Conservation (phyloP, 2,329 filamentous ascomycete species). For the Aspergillus aculeatus region DNA sequence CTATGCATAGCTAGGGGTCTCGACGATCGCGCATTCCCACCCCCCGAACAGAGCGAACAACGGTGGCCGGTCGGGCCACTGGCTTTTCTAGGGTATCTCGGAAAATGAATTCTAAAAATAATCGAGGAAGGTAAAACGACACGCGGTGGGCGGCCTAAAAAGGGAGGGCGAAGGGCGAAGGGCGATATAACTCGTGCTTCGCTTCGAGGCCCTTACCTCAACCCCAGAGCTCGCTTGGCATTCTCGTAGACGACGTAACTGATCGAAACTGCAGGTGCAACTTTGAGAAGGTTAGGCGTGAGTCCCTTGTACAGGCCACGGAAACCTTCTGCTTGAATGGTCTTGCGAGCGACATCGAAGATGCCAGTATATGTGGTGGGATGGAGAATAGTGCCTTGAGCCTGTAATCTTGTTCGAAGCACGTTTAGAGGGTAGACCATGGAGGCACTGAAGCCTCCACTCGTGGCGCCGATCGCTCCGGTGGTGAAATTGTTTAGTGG, state of each 20-base stretch:
- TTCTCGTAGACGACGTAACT: constrained; percentile 94
- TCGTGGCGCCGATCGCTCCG: constrained; percentile 84
- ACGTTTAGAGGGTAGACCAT: constrained; percentile 95
- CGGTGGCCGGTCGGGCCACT: constrained; percentile 17
- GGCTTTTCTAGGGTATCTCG: constrained; percentile 34
- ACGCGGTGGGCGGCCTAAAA: constrained; percentile 3
- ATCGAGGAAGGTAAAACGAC: constrained; percentile 14
- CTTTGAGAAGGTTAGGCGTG: constrained; percentile 93
- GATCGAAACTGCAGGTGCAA: constrained; percentile 92
- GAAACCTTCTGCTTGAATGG: constrained; percentile 76
- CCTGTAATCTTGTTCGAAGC: constrained; percentile 85
- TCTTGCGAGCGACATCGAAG: constrained; percentile 81
- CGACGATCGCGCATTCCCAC: constrained; percentile 15
- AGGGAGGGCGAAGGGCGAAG: background rate
- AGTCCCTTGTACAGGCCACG: constrained; percentile 91
- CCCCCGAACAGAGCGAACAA: constrained; percentile 12
- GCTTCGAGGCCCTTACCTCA: constrained; percentile 37
- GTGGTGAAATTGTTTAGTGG: constrained; percentile 77
- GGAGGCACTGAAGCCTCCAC: constrained; percentile 87
- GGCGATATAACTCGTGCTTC: background rate
- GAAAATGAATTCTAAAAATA: constrained; percentile 25
- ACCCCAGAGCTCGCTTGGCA: constrained; percentile 68
- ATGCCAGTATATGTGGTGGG: constrained; percentile 88
- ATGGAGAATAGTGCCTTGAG: constrained; percentile 90
- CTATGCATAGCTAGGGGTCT: constrained; percentile 9